phyloP scores from a whole-genome alignment of 78 protist genomes.

The Dictyostelium capitatum region DNA sequence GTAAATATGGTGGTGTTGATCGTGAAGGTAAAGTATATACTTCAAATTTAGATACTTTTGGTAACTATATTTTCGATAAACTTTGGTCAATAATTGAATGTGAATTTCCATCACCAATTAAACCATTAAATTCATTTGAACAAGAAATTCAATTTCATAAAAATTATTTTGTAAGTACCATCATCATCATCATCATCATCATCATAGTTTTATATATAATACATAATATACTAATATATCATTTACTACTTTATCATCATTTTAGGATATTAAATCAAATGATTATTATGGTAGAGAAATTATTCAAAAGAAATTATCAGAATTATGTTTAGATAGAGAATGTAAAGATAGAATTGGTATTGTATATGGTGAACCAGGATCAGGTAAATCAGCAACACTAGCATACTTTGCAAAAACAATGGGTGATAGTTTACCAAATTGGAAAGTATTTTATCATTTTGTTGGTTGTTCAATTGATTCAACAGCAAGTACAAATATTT shows the following conservation, averaged over 20 bases:
- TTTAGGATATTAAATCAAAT: constrained; percentile 6
- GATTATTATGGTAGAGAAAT: constrained; percentile 55
- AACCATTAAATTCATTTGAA: not conserved
- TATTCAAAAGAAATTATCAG: constrained; percentile 47
- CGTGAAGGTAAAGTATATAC: not conserved
- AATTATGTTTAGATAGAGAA: not conserved
- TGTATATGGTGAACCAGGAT: constrained; percentile 71
- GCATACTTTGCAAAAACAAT: constrained; percentile 13
- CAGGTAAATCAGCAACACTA: constrained; percentile 49
- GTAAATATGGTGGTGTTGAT: constrained; percentile 33
- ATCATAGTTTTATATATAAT: no score
- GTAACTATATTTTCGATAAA: constrained; percentile 32
- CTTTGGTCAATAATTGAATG: constrained; percentile 44
- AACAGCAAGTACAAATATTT: constrained; percentile 33
- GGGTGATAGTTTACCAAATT: not conserved
- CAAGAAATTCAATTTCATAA: constrained; percentile 16
- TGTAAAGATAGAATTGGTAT: constrained; percentile 16
- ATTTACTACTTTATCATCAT: no score
- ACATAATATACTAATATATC: no score
- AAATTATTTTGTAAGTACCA: not conserved
- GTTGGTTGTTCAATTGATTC: constrained; percentile 63
- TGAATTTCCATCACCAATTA: constrained; percentile 57
- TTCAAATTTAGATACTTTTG: constrained; percentile 22
- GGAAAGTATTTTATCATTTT: constrained; percentile 50
- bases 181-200: no score